Conservation (phyloP, 306 rosid genomes). For the Sphenostylis stenocarpa region DNA sequence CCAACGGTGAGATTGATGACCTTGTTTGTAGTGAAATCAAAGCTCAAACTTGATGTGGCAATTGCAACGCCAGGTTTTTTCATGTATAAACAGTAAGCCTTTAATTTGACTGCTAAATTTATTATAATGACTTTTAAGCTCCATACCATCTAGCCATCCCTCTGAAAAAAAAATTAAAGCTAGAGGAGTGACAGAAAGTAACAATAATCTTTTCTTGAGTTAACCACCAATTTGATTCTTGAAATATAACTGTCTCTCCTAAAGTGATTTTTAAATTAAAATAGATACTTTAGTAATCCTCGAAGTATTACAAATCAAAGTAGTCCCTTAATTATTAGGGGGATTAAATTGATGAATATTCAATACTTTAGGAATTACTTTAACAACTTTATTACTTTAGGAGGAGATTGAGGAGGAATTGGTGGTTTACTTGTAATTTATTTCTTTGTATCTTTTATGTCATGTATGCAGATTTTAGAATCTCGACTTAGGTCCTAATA, state of each 20-base stretch:
- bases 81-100: not conserved
- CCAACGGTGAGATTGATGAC: not conserved
- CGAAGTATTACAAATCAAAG: not conserved
- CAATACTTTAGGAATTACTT: not conserved
- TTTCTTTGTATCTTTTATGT: not conserved
- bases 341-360: not conserved
- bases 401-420: not conserved
- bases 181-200: not conserved
- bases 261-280: not conserved
- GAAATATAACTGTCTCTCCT: not conserved
- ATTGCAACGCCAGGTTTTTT: not conserved
- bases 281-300: not conserved
- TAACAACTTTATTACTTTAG: not conserved
- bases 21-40: conserved; percentile 19
- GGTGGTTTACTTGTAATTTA: not conserved
- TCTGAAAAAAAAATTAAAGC: not conserved
- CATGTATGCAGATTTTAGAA: not conserved
- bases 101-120: not conserved
- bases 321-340: not conserved
- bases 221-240: not conserved
- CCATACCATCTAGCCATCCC: not conserved
- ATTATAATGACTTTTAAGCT: not conserved
- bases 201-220: not conserved
- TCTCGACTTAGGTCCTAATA: not conserved
- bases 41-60: conserved; percentile 17